Base-by-base conservation (phyloP, 2,329 filamentous ascomycete species). In the Aspergillus candidus region DNA sequence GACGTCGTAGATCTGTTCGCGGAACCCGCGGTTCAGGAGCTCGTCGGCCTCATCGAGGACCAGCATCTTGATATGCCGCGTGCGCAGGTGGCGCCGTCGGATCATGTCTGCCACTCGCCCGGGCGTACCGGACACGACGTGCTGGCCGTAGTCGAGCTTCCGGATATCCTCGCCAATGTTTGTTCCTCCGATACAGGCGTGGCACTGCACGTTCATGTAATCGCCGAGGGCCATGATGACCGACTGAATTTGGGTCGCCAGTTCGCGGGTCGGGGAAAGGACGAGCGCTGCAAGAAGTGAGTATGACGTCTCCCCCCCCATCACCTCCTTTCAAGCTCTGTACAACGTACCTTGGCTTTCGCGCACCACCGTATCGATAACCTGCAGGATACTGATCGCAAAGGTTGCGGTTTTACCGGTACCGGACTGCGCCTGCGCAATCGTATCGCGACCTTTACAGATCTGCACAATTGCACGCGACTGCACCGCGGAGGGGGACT, bases 181-280 rank as follows among this genome's bases (percentile, higher is more conserved):
- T 55, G 93, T 98, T 48, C 93, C 93, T 56, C 93, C 93, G 61
- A 98, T 97, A 71, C 93, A 98, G 47, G 93, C 91, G 62, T 98
- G 93, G 72, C 93, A 98, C 71, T 98, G 90, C 3, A 98, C 88
- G 65, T 96, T 96, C 93, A 98, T 97, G 76, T 96, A 98, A 71
- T 98, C 93, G 54, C 93, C 93, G n/a, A 98, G 80, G n/a, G 93
- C 93, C 83, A 97, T 94, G 57, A 98, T 86, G 47, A 98, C 93
- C 31, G 88, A 95, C 72, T 98, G 93, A 54, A 98, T 98, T 72
- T 98, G 93, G 22, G 91, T 96, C 36, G 93, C 93, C 53, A 98
- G 76, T 78, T 98, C 93, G 65, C 93, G 88, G 14, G 91, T 97
- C 2, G 93, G 93, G 4, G 93, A 96, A 7, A 98, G 81, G 8